Base-by-base conservation (phyloP, 768 basidiomycete species). In the Calocybe indica region DNA sequence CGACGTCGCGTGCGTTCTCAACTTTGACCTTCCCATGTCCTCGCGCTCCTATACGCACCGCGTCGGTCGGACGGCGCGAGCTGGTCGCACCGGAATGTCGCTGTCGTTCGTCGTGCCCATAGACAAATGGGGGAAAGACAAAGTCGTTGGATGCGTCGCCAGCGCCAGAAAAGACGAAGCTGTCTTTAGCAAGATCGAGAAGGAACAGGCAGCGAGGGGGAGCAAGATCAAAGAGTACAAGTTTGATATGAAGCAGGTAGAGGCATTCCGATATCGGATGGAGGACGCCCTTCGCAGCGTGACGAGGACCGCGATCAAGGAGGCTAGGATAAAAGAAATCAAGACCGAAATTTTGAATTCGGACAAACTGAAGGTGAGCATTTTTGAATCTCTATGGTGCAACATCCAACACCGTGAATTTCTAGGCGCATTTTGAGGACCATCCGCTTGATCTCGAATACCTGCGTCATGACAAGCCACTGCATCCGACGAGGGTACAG, bases 221-320 rank as follows among this genome's bases (percentile, higher is more conserved):
- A 75, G 74, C 50, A 73, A 74, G 53, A 75, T 92, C 52, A 88
- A 90, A 62, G 92, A 94, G 64, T 99, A 95, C 66, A 78, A 83
- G 34, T 97, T 97, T 58, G 93, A 96, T 51, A 88, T 88, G 85
- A 89, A 83, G 62, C 88, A 96, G 72, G 92, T 98, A 13, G 94
- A 99, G 57, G 92, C 91, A 14, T 99, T 99, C 70, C 73, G 94
- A 59, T 99, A 99, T 68, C 78, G 96, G 41, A 97, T 97, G 95
- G 91, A 95, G 60, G 96, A 98, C 60, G 96, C 92, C 1, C 61
- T 98, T 57, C 75, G 91, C 53, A 79, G 85, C 40, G 93, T 96
- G 7, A 98, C 96, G 47, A 77, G 84, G 55, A 84, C 80, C 48
- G 82, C 85, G 6, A 82, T 98, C 52, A 79, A 84, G 54, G 95